Evolutionary conservation across 768 basidiomycete species (phyloP).

Genomic region (Gloeophyllum trabeum): DNA sequence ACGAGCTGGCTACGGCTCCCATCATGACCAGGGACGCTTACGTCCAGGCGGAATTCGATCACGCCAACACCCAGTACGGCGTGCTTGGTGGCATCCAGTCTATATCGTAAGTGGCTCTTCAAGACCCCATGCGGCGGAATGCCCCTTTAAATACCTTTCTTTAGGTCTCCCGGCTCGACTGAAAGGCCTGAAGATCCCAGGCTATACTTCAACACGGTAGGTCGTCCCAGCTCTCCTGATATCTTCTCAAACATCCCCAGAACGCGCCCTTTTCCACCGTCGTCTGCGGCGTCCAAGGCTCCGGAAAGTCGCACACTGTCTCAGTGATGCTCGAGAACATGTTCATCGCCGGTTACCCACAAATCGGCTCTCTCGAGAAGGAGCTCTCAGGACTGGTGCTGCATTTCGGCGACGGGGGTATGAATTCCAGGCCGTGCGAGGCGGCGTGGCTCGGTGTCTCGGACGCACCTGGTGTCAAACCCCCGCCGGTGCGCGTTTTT

Average conservation of each 20-base stretch:
- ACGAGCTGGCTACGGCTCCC: slow-evolving; percentile 36
- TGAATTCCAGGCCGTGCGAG: slow-evolving; percentile 26
- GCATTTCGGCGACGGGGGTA: slow-evolving; percentile 14
- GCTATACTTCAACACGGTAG: slow-evolving; percentile 8
- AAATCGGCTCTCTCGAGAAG: slow-evolving; percentile 6
- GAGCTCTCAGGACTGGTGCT: slow-evolving; percentile 10
- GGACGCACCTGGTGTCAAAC: slow-evolving; percentile 12
- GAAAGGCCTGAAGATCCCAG: slow-evolving; percentile 3
- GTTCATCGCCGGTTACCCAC: slow-evolving; percentile 4
- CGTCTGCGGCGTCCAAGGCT: slow-evolving; percentile 9
- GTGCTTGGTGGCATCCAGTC: background rate
- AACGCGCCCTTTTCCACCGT: slow-evolving; percentile 9
- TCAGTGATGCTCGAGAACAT: slow-evolving; percentile 10
- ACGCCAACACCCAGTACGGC: background rate
- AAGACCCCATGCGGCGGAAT: background rate
- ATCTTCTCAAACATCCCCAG: slow-evolving; percentile 1
- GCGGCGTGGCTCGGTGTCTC: slow-evolving; percentile 45
- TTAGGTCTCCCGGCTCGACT: background rate
- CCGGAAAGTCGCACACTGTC: slow-evolving; percentile 10
- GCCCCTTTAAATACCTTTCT: no score
- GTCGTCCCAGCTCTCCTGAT: background rate
- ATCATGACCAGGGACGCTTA: slow-evolving; percentile 41
- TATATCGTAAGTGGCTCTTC: background rate
- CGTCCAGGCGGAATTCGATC: slow-evolving; percentile 14
- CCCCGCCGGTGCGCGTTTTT: slow-evolving; percentile 28